Conservation (phyloP, 805 yeast genomes). For the Cephaloascus albidus region DNA sequence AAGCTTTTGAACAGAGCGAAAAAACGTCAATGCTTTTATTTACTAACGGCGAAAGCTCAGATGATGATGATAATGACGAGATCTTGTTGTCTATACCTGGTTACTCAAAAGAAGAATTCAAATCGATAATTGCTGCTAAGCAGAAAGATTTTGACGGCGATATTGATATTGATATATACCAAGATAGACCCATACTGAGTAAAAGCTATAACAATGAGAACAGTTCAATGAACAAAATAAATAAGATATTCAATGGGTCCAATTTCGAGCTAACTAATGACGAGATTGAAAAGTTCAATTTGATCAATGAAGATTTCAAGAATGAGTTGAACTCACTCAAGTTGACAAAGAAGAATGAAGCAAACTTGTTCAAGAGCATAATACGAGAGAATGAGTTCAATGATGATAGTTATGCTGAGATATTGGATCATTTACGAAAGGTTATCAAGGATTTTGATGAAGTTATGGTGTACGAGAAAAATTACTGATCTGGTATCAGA, state of each 20-base stretch:
- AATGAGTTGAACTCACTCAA: background rate
- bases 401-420: background rate
- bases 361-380: background rate
- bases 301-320: background rate
- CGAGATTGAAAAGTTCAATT: background rate
- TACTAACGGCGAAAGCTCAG: background rate
- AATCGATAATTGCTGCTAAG: background rate
- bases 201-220: no score
- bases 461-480: background rate
- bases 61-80: background rate
- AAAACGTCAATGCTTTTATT: slow-evolving; percentile 11
- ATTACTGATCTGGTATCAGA: no score
- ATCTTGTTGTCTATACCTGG: background rate
- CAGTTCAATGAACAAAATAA: background rate
- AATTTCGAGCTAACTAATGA: background rate
- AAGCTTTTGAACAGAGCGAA: slow-evolving; percentile 26
- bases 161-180: background rate
- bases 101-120: background rate
- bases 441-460: background rate
- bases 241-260: background rate
- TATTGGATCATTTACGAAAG: background rate
- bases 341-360: background rate
- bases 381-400: background rate
- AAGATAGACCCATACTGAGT: background rate
- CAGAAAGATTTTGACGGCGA: background rate